Conservation (phyloP, 306 rosid genomes). For the Vigna nakashimae region DNA sequence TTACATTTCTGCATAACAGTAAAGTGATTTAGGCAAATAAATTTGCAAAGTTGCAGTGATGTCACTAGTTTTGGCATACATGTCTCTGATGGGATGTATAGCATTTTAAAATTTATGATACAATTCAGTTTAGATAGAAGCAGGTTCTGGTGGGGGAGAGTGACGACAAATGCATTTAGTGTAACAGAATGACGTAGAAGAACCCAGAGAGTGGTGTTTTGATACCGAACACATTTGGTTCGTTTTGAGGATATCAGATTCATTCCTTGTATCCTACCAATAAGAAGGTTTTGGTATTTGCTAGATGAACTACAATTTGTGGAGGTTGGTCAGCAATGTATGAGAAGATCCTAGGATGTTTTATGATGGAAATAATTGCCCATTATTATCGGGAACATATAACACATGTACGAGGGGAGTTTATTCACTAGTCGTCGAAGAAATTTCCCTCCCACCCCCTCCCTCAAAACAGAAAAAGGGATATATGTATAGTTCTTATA, state of each 20-base stretch:
- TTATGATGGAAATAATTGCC: constrained; percentile 45
- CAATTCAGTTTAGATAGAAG: constrained; percentile 51
- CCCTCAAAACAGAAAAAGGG: constrained; percentile 39
- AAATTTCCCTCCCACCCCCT: constrained; percentile 37
- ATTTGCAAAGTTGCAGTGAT: constrained; percentile 48
- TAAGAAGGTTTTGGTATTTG: constrained; percentile 57
- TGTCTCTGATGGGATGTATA: constrained; percentile 53
- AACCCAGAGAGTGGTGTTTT: constrained; percentile 48
- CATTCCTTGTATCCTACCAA: constrained; percentile 57
- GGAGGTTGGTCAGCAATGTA: constrained; percentile 45
- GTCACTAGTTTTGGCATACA: constrained; percentile 51
- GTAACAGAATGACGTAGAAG: constrained; percentile 49
- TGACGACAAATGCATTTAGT: constrained; percentile 47
- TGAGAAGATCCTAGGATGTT: constrained; percentile 46
- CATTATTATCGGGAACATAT: constrained; percentile 48
- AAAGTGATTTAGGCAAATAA: constrained; percentile 47
- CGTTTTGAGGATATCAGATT: constrained; percentile 43
- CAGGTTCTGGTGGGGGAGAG: constrained; percentile 50
- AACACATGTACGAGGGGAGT: constrained; percentile 53
- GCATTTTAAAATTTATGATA: constrained; percentile 56
- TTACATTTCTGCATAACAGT: constrained; percentile 52
- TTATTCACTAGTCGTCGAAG: constrained; percentile 40
- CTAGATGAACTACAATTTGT: constrained; percentile 34
- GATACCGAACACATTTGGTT: constrained; percentile 42
- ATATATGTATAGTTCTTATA: constrained; percentile 57